Base-by-base conservation (phyloP, 1,139 yeast species). In the Hanseniaspora uvarum region DNA sequence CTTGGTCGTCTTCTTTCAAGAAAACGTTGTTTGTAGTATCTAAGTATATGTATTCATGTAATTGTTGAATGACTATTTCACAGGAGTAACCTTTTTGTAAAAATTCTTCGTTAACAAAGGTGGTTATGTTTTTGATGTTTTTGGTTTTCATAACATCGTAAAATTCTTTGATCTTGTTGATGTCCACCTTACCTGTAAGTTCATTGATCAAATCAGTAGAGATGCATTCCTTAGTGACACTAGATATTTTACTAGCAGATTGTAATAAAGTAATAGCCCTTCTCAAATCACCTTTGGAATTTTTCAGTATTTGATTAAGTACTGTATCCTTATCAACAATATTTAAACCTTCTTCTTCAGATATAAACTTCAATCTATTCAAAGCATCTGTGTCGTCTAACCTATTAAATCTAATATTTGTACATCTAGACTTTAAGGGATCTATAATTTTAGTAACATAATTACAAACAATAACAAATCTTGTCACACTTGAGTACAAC, bases 361-460 rank as follows among this genome's bases (percentile, higher is more conserved):
- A 71, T 58, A 92, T 81, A 59, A 72, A 78, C 58, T 74, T 67
- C 56, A 92, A 71, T 60, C 98, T 74, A 11, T 67, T 71, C 56
- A 86, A 68, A 0, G 96, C 94, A 62, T 84, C 80, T 2, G 71
- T 72, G 58, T 80, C 77, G 61, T 85, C 89, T 58, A 92, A 74
- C 52, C 85, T 79, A 61, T 82, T 81, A 72, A 94, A 92, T 61
- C 98, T 74, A 68, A 92, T 94, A 66, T 92, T 92, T 48, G 96
- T 86, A 69, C 98, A 92, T 65, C 99, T 77, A 51, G 95, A 87
- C 4, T 97, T 96, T 59, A 92, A 72, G 1, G 99, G 98, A 63
- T 89, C 97, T 58, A 94, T 94, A 62, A 92, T 92, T 57, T 97
- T 75, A 3, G 98, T 94, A 59, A 94, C 94, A 68, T 92, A 92